Percentiles rank a stretch among this genome's conserved stretches.
Conservation (phyloP, 371 early-diverging fungal genomes). For the Circinella umbellata region DNA sequence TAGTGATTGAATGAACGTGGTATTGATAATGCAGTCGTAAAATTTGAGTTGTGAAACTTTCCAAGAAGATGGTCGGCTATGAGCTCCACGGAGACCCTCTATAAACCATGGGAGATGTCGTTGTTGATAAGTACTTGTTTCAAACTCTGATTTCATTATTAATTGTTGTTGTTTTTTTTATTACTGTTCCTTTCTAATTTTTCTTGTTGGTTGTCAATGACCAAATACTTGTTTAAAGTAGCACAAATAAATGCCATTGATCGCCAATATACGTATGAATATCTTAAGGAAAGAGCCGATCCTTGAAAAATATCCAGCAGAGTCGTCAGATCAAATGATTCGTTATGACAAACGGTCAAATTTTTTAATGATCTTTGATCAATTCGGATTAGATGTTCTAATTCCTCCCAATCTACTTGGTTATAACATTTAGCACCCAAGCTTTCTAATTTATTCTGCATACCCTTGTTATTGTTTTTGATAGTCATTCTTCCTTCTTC, state of each 20-base stretch:
- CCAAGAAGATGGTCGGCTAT: not conserved
- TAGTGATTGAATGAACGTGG: not conserved
- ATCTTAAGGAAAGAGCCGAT: not conserved
- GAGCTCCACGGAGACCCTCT: not conserved
- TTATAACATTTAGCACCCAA: too few species aligned
- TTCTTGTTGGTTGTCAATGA: not conserved
- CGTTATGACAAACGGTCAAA: not conserved
- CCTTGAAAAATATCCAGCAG: not conserved
- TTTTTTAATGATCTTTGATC: not conserved
- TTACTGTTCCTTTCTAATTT: not conserved
- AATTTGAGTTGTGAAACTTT: not conserved
- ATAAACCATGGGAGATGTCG: conserved; percentile 1
- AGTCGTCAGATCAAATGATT: not conserved
- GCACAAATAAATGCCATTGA: not conserved
- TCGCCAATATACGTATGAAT: not conserved
- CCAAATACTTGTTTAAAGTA: not conserved
- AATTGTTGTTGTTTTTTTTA: not conserved
- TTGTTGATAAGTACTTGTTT: not conserved
- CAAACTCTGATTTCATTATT: not conserved
- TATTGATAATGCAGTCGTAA: not conserved
- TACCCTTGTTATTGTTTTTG: not conserved
- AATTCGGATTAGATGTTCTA: not conserved
- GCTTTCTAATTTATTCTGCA: too few species aligned
- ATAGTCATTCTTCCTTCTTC: too few species aligned
- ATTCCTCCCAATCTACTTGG: not conserved